A percentile compares a stretch with the other conserved stretches of the same genome.
phyloP scores from a whole-genome alignment of 2,329 filamentous ascomycete species.

The Fusarium globosum region DNA sequence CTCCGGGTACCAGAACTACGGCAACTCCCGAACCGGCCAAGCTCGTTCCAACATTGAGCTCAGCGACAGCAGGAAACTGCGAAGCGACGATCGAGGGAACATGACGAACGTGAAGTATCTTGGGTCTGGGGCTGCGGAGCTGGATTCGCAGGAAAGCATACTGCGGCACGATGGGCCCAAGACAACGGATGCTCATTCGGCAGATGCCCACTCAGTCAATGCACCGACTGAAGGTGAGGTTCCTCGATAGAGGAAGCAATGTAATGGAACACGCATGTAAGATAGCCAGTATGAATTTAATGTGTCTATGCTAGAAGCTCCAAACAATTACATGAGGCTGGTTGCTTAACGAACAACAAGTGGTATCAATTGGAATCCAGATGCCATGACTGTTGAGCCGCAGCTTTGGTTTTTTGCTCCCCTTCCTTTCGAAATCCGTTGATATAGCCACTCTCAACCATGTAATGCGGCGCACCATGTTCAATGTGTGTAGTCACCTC shows the following conservation, averaged over 20 bases:
- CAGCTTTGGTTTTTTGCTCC: no score
- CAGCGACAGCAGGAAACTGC: neutral
- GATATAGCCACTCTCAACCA: no score
- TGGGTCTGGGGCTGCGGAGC: slow-evolving; percentile 11
- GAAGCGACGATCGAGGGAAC: neutral
- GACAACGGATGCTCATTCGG: neutral
- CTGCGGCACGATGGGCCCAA: slow-evolving; percentile 4
- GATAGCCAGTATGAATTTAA: neutral
- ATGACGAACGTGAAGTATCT: slow-evolving; percentile 10
- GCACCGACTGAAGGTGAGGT: neutral
- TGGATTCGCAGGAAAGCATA: slow-evolving; percentile 26
- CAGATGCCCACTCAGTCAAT: neutral
- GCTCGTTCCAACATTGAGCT: slow-evolving; percentile 21
- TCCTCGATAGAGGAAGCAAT: neutral
- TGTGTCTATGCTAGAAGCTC: no score
- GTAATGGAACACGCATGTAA: accelerated
- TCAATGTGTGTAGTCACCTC: no score
- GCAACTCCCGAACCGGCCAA: slow-evolving; percentile 10
- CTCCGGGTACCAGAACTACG: slow-evolving; percentile 16
- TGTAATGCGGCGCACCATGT: no score
- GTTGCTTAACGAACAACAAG: no score
- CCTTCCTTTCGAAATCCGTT: no score
- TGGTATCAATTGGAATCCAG: no score
- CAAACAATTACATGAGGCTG: no score
- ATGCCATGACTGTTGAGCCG: no score